Evolutionary conservation across 371 early-diverging fungal genomes (phyloP).

Genomic region (Rhizomucor pusillus): DNA sequence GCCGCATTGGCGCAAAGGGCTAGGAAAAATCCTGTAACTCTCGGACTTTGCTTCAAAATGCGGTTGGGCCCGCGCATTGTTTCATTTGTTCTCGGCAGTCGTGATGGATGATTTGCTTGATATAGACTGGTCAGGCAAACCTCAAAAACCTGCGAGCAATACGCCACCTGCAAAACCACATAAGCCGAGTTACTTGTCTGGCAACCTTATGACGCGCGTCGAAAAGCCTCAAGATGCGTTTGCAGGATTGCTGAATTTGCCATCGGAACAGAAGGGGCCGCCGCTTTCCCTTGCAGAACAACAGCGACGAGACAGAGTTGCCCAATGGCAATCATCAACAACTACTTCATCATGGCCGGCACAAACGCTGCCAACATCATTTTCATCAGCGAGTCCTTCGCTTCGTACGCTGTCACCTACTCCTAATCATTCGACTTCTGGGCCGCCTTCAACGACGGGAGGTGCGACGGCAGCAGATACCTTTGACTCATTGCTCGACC

Average conservation of each 20-base stretch:
- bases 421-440: background rate
- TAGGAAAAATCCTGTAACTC: too few species aligned
- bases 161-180: slow-evolving; percentile 14
- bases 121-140: slow-evolving; percentile 29
- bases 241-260: slow-evolving; percentile 28
- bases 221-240: slow-evolving; percentile 31
- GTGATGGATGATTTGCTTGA: slow-evolving; percentile 43
- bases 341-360: slow-evolving; percentile 3
- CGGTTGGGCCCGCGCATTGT: too few species aligned
- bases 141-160: slow-evolving; percentile 1
- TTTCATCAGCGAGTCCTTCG: background rate
- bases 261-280: slow-evolving; percentile 2
- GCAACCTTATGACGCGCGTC: slow-evolving; percentile 15
- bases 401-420: background rate
- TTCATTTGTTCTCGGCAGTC: background rate
- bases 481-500: slow-evolving; percentile 34
- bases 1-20: too few species aligned
- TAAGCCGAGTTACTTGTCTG: slow-evolving; percentile 14
- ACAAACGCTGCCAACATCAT: background rate
- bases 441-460: slow-evolving; percentile 2
- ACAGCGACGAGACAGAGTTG: slow-evolving; percentile 12
- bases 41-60: too few species aligned
- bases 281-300: slow-evolving; percentile 23
- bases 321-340: background rate
- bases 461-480: background rate